phyloP scores from a whole-genome alignment of 2,329 filamentous ascomycete genomes.

The Nemania sp. region DNA sequence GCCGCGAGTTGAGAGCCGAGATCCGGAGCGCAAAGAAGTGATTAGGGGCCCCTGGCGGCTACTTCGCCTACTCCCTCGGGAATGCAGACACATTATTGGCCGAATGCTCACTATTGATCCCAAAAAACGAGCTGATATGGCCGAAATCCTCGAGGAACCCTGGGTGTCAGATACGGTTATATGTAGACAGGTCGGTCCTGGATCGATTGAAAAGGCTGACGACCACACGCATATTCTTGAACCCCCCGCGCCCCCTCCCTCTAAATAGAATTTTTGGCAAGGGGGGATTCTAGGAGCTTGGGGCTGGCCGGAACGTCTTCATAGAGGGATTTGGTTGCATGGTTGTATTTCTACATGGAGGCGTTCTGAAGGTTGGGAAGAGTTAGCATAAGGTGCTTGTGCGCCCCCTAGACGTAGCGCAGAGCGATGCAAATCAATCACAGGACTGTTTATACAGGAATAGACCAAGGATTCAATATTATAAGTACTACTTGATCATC shows the following conservation, averaged over 20 bases:
- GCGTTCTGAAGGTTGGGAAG: conserved; percentile 29
- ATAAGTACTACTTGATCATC: not conserved
- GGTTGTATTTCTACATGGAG: conserved; percentile 24
- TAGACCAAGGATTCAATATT: conserved; percentile 39
- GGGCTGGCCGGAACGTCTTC: not conserved
- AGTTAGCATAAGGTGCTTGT: conserved; percentile 11
- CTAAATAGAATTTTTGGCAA: conserved; percentile 42
- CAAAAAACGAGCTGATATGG: conserved; percentile 82
- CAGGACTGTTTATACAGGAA: conserved; percentile 43
- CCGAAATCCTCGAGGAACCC: conserved; percentile 86
- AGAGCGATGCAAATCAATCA: conserved; percentile 42
- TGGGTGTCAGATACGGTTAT: conserved; percentile 91
- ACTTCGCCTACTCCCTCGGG: conserved; percentile 85
- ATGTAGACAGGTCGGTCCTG: conserved; percentile 80
- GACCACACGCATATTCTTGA: conserved; percentile 90
- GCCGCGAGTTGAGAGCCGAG: conserved; percentile 50
- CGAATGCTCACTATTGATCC: conserved; percentile 93
- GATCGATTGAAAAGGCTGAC: conserved; percentile 76
- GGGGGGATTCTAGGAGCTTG: not conserved
- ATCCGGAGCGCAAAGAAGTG: conserved; percentile 73
- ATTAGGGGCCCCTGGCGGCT: conserved; percentile 95
- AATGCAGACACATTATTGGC: conserved; percentile 89
- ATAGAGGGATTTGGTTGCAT: conserved; percentile 8
- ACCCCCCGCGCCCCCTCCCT: conserved; percentile 66
- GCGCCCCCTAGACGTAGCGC: conserved; percentile 35